These are phyloP conservation scores for Citrullus amarus DNA, from an alignment of 306 rosid species.

Conservation along the genomic window DNA sequence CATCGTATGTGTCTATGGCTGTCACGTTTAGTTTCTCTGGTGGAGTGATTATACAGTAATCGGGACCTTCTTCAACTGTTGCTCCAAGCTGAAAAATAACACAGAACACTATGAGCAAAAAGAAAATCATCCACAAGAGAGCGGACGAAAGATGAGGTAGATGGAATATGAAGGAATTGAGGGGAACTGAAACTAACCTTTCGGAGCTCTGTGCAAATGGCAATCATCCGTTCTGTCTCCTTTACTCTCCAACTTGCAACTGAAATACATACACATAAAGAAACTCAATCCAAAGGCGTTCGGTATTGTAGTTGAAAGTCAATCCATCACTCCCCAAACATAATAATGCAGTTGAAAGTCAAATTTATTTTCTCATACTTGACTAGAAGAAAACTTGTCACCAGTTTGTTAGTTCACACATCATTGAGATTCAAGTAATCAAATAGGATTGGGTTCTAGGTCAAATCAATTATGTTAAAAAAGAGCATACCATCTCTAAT, in stretches of 20 bases:
- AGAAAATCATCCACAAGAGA: not conserved
- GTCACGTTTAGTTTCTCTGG: constrained; percentile 72
- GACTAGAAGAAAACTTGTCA: not conserved
- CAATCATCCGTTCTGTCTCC: constrained; percentile 98
- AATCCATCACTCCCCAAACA: not conserved
- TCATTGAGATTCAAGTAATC: not conserved
- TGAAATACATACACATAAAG: constrained; percentile 15
- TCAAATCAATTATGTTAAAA: not conserved
- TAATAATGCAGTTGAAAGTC: not conserved
- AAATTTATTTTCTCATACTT: not conserved
- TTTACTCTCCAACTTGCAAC: constrained; percentile 99
- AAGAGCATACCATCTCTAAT: constrained; percentile 77
- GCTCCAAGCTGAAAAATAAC: constrained; percentile 74
- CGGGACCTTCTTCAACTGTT: constrained; percentile 92
- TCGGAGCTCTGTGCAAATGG: constrained; percentile 96
- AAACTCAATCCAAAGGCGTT: not conserved
- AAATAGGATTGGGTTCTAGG: not conserved
- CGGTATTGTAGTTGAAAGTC: not conserved
- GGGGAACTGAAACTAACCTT: constrained; percentile 40
- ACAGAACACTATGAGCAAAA: not conserved
- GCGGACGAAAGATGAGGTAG: not conserved
- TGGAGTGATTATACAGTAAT: constrained; percentile 91
- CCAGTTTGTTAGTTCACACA: not conserved
- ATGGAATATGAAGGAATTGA: not conserved
- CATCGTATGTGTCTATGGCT: constrained; percentile 89